Base-by-base conservation (phyloP, 352 stramenopile genomes). In the Hyaloperonospora arabidopsidis region DNA sequence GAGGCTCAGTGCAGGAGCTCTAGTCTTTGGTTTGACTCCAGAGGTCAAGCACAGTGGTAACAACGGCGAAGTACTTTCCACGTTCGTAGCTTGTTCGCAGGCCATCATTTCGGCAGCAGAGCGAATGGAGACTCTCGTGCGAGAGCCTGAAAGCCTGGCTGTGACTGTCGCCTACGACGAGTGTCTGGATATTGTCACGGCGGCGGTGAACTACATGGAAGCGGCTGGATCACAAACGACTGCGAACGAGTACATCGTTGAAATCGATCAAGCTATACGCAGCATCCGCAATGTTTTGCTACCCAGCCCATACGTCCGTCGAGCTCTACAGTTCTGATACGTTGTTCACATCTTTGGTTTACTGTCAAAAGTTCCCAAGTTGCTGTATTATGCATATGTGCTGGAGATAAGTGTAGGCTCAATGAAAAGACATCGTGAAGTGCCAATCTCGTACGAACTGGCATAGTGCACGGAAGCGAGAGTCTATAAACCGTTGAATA, bases 91-190 rank as follows among this genome's bases (percentile, higher is more conserved):
- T 4, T 72, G 64, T 17, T 69, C 49, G 5, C 28, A 40, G 15
- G 52, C 55, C 19, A 63, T 69, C 35, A 49, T 63, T 17, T n/a
- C 55, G 1, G 64, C 64, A 17, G 55, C 56, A 2, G 64, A 72
- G 23, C 52, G 56, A 32, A 72, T 72, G 60, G 19, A 45, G 29
- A 23, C 23, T 15, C 60, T 72, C 12, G 36, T 45, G 2, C 53
- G n/a, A 22, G 39, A 61, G 19, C 60, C 56, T 22, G 40, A 17
- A 18, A 67, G 40, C 54, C 34, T 72, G 32, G 29, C 60, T 3
- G 48, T 69, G 5, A 60, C 55, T n/a, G 67, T 72, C 41, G 64
- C 60, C 34, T 72, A 64, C 29, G 64, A 72, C 32, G 64, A 67
- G 36, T 68, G 60, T 57, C 52, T 72, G 4, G 64, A 72, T 40